Evolutionary conservation across 2,329 filamentous ascomycete genomes (phyloP).

Genomic region (Claviceps africana): DNA sequence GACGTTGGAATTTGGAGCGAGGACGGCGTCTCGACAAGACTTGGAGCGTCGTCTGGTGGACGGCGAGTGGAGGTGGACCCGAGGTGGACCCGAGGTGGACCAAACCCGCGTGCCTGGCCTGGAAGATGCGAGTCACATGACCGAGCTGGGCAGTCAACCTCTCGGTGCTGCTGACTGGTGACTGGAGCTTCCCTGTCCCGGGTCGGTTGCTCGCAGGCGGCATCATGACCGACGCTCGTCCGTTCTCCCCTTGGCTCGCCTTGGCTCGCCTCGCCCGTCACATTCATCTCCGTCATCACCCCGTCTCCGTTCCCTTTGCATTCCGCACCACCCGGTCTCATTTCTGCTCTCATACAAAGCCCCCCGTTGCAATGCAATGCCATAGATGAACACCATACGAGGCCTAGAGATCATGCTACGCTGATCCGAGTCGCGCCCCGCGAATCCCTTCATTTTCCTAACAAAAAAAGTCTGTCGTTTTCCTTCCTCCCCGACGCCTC

Average conservation of each 20-base stretch:
- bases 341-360: background rate
- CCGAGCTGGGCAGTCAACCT: too few relatives aligned
- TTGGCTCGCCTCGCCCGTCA: too few relatives aligned
- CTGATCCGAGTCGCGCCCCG: slow-evolving; percentile 7
- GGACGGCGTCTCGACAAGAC: too few relatives aligned
- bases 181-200: too few relatives aligned
- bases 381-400: background rate
- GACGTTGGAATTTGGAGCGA: slow-evolving; percentile 13
- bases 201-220: too few relatives aligned
- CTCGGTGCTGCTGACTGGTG: too few relatives aligned
- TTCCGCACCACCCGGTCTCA: background rate
- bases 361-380: background rate
- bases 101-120: too few relatives aligned
- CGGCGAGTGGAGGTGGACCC: too few relatives aligned
- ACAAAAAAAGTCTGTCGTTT: background rate
- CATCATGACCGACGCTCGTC: too few relatives aligned
- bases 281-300: background rate
- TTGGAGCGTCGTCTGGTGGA: background rate
- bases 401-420: slow-evolving; percentile 7
- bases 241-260: too few relatives aligned
- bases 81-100: too few relatives aligned
- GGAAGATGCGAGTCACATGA: too few relatives aligned
- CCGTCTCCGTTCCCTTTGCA: background rate
- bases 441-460: background rate
- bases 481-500: background rate